Percentiles rank a stretch among this genome's conserved stretches.
These are phyloP conservation scores for Pleurotus platypus DNA, from an alignment of 768 basidiomycete genomes.

Conservation along the genomic window DNA sequence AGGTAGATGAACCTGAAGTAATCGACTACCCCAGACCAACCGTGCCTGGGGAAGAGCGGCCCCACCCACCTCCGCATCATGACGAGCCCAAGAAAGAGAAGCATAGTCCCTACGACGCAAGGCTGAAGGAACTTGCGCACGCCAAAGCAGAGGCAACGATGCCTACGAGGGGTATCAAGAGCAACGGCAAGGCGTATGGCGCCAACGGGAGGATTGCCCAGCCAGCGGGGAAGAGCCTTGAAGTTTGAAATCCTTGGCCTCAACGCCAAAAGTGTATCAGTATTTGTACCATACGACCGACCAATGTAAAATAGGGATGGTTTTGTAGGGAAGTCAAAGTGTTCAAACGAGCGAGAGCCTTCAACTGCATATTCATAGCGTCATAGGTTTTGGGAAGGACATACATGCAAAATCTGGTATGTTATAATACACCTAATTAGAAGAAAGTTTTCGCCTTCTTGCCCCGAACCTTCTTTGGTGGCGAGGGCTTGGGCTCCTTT, in stretches of 20 bases:
- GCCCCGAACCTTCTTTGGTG: constrained; percentile 69
- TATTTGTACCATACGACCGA: background rate
- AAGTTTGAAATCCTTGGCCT: constrained; percentile 19
- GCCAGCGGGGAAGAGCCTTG: constrained; percentile 44
- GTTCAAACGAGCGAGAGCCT: too few relatives aligned
- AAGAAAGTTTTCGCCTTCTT: constrained; percentile 49
- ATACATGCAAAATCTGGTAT: constrained; percentile 19
- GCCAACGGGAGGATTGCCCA: constrained; percentile 53
- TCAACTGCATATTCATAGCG: constrained; percentile 4
- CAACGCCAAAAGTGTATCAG: background rate
- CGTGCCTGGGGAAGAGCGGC: constrained; percentile 29
- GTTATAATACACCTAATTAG: constrained; percentile 15
- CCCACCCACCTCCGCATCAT: constrained; percentile 32
- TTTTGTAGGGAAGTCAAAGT: background rate
- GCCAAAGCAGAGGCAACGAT: constrained; percentile 43
- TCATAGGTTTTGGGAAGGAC: constrained; percentile 23
- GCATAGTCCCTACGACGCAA: constrained; percentile 32
- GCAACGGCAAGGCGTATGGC: constrained; percentile 32
- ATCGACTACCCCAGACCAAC: constrained; percentile 54
- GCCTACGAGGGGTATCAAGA: constrained; percentile 42
- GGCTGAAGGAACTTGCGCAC: constrained; percentile 40
- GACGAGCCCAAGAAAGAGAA: constrained; percentile 45
- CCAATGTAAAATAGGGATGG: background rate
- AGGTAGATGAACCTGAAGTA: constrained; percentile 18
- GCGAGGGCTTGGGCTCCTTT: constrained; percentile 64